phyloP scores from a whole-genome alignment of 352 stramenopile genomes.

The Globisporangium parvum region DNA sequence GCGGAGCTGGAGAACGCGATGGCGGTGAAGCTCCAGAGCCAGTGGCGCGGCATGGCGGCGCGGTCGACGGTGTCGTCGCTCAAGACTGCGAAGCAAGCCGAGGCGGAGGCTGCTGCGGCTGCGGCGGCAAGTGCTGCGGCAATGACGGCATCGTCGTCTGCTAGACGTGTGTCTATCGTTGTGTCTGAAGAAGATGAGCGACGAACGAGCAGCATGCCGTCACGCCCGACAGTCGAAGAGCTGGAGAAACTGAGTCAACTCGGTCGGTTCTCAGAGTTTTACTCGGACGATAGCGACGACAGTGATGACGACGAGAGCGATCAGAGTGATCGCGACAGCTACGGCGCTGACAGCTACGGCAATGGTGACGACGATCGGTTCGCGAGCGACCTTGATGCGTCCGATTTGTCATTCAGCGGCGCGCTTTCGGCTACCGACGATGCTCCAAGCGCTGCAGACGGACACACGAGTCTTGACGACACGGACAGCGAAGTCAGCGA shows the following conservation, averaged over 20 bases:
- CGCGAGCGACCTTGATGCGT: background rate
- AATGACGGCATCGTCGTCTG: no score
- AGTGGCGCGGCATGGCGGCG: conserved; percentile 13
- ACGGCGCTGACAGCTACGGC: no score
- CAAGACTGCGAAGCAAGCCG: conserved; percentile 5
- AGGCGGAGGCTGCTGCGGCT: background rate
- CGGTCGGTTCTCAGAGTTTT: conserved; percentile 9
- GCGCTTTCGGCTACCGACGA: background rate
- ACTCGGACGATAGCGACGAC: conserved; percentile 12
- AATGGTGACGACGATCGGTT: background rate
- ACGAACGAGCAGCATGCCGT: background rate
- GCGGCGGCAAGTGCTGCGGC: conserved; percentile 3
- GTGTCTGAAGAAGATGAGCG: background rate
- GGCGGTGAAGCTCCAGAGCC: conserved; percentile 17
- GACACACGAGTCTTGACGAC: conserved; percentile 2
- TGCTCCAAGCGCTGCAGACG: background rate
- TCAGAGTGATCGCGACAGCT: background rate
- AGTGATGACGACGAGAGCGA: background rate
- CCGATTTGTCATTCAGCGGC: background rate
- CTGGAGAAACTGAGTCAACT: conserved; percentile 15
- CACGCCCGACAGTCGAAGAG: conserved; percentile 13
- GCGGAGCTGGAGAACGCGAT: conserved; percentile 8
- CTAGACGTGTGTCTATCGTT: background rate
- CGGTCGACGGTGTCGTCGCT: conserved; percentile 7
- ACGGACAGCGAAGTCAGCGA: conserved; percentile 9